phyloP scores from a whole-genome alignment of 2,329 filamentous ascomycete species.

The Grosmannia huntii region DNA sequence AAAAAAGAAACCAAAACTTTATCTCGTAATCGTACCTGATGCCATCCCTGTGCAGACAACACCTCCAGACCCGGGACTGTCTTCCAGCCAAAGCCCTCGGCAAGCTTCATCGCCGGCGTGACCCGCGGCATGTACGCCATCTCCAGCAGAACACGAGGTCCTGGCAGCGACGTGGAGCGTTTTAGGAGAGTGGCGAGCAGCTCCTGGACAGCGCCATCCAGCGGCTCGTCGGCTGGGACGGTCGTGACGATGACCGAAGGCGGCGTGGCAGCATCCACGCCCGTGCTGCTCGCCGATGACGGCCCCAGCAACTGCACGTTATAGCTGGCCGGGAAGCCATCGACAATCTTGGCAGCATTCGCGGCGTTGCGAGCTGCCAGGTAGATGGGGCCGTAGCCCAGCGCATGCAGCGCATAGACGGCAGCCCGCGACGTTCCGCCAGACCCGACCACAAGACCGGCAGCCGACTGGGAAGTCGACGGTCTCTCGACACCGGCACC shows the following conservation, averaged over 20 bases:
- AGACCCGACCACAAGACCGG: constrained; percentile 75
- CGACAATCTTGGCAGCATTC: constrained; percentile 55
- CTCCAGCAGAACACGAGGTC: constrained; percentile 59
- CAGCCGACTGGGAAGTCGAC: constrained; percentile 22
- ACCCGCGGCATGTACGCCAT: constrained; percentile 91
- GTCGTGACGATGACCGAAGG: constrained; percentile 74
- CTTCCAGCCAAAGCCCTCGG: constrained; percentile 63
- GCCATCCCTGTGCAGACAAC: constrained; percentile 75
- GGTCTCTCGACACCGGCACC: constrained; percentile 46
- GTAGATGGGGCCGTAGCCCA: constrained; percentile 79
- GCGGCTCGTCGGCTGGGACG: constrained; percentile 76
- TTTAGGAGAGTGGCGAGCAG: constrained; percentile 45
- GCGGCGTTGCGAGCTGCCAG: constrained; percentile 63
- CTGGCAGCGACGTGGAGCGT: constrained; percentile 12
- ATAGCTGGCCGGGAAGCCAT: constrained; percentile 62
- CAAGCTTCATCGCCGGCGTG: constrained; percentile 76
- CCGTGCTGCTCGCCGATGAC: constrained; percentile 28
- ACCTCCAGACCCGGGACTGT: constrained; percentile 83
- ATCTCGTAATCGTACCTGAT: constrained; percentile 50
- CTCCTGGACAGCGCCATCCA: constrained; percentile 58
- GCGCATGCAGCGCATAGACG: constrained; percentile 72
- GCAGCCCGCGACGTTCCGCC: constrained; percentile 88
- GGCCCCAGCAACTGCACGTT: constrained; percentile 51
- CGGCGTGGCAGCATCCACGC: constrained; percentile 32
- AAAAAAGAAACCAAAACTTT: too few relatives aligned